phyloP scores from a whole-genome alignment of 345 rosid species.

The Lumnitzera racemosa region DNA sequence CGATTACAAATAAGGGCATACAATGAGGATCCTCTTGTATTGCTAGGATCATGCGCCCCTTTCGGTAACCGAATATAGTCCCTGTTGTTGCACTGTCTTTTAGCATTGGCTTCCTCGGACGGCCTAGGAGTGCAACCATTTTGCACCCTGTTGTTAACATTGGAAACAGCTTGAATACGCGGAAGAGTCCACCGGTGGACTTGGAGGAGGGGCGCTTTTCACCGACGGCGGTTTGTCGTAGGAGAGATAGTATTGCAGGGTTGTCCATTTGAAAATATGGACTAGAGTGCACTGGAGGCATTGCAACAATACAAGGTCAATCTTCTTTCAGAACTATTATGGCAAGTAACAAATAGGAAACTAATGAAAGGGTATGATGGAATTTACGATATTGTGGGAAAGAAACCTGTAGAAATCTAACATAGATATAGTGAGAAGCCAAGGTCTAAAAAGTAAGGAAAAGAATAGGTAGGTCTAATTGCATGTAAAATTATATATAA shows the following conservation, averaged over 20 bases:
- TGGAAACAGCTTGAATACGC: conserved; percentile 82
- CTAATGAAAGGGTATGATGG: too few species aligned
- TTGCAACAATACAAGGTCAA: background rate
- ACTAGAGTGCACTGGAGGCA: conserved; percentile 79
- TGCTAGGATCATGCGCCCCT: conserved; percentile 72
- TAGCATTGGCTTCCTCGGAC: conserved; percentile 63
- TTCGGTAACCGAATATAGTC: conserved; percentile 79
- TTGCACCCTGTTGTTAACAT: conserved; percentile 97
- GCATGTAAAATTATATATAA: too few species aligned
- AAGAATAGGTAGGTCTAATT: too few species aligned
- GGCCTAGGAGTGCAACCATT: conserved; percentile 75
- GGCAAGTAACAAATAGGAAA: too few species aligned
- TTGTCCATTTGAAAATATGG: conserved; percentile 66
- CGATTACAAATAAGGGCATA: conserved; percentile 67
- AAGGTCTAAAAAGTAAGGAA: too few species aligned
- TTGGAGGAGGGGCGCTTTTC: conserved; percentile 35
- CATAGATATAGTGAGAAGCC: too few species aligned
- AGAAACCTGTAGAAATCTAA: too few species aligned
- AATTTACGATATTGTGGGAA: too few species aligned
- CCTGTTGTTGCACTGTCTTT: conserved; percentile 81
- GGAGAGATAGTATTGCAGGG: conserved; percentile 61
- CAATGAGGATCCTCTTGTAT: conserved; percentile 95
- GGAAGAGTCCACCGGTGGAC: conserved; percentile 52
- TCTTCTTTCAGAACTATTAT: too few species aligned
- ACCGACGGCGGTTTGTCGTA: conserved; percentile 35